phyloP scores from a whole-genome alignment of 2,329 filamentous ascomycete species.

The Myriangium duriaei region DNA sequence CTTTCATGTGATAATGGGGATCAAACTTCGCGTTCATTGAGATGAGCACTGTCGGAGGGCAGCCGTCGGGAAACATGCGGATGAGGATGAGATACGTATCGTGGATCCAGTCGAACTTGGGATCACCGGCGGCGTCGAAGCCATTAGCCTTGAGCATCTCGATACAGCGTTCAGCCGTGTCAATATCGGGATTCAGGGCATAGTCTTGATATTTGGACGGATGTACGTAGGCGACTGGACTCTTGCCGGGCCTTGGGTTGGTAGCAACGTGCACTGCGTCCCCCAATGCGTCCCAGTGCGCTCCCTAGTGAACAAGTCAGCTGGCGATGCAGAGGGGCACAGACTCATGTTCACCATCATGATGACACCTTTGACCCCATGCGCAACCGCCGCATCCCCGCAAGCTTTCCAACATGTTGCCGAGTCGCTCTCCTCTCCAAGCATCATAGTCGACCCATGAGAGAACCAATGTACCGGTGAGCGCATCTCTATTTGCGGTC shows the following conservation, averaged over 20 bases:
- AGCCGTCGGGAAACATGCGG: conserved; percentile 53
- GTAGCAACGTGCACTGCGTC: conserved; percentile 48
- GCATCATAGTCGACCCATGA: conserved; percentile 60
- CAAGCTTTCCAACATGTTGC: conserved; percentile 54
- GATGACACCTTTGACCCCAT: conserved; percentile 48
- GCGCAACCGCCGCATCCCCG: conserved; percentile 48
- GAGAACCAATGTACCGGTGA: conserved; percentile 56
- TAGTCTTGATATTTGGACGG: conserved; percentile 53
- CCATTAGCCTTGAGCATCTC: conserved; percentile 38
- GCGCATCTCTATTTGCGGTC: conserved; percentile 7
- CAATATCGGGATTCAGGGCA: conserved; percentile 47
- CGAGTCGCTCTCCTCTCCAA: conserved; percentile 49
- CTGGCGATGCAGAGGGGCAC: conserved; percentile 26
- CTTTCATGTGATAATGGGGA: conserved; percentile 43
- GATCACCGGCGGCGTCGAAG: conserved; percentile 41
- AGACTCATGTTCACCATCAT: too few relatives aligned
- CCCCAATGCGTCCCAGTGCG: conserved; percentile 50
- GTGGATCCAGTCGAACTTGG: conserved; percentile 57
- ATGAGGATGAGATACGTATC: conserved; percentile 58
- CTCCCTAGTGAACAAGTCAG: conserved; percentile 33
- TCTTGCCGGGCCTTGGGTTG: conserved; percentile 48
- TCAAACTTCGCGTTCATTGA: conserved; percentile 44
- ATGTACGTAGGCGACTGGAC: conserved; percentile 53
- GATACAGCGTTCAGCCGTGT: conserved; percentile 39
- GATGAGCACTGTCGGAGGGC: conserved; percentile 51